phyloP scores from a whole-genome alignment of 139 green algal species.

The Bryopsis sp. region DNA sequence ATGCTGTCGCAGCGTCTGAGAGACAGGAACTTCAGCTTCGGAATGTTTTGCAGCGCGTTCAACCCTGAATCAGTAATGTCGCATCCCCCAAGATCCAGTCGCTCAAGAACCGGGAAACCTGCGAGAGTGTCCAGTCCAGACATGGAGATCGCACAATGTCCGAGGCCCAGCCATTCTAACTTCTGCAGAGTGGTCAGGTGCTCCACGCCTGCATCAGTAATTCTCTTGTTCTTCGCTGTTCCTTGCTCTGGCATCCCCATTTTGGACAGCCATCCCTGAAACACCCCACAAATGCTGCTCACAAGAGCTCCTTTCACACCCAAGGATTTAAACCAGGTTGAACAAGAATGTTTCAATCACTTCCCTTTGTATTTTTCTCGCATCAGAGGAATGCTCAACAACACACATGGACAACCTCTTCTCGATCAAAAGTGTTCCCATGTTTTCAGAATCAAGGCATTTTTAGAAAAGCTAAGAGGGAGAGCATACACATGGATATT shows the following conservation, averaged over 20 bases:
- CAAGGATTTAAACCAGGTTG: no score
- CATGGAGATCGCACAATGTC: background rate
- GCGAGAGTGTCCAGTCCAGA: background rate
- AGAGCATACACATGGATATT: background rate
- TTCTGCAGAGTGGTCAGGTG: background rate
- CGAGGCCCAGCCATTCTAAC: background rate
- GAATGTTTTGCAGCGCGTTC: background rate
- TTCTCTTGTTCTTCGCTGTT: background rate
- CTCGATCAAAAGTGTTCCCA: no score
- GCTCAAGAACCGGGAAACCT: background rate
- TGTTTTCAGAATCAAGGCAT: no score
- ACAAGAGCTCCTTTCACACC: no score
- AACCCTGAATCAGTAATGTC: conserved; percentile 1
- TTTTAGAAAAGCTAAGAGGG: background rate
- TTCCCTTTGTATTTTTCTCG: no score
- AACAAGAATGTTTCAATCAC: no score
- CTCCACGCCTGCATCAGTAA: background rate
- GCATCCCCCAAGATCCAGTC: background rate
- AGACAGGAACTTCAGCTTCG: background rate
- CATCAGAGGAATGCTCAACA: no score
- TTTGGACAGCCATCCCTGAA: no score
- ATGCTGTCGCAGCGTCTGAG: conserved; percentile 4
- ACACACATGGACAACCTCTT: no score
- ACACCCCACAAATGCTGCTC: no score
- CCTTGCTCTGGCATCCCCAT: no score